Percentiles rank a stretch among this genome's conserved stretches.
These are phyloP conservation scores for Eutrema yunnanense DNA, from an alignment of 345 rosid species.

Conservation along the genomic window DNA sequence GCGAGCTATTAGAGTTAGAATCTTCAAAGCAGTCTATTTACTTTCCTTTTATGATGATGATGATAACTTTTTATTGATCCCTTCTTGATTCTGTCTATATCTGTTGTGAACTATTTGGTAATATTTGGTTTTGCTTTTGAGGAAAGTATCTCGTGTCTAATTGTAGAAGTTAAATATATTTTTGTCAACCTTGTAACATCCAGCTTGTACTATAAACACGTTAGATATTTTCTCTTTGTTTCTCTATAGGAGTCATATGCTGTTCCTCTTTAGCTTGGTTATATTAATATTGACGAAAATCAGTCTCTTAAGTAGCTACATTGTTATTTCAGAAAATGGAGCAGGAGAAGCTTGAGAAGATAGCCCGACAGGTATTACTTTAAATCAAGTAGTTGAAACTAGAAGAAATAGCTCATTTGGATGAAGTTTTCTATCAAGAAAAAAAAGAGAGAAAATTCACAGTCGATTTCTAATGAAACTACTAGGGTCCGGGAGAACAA, in stretches of 20 bases:
- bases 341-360: slow-evolving; percentile 84
- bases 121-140: neutral
- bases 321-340: slow-evolving; percentile 69
- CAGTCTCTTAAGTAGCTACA: neutral
- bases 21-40: neutral
- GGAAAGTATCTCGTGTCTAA: neutral
- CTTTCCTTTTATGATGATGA: neutral
- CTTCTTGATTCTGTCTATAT: neutral
- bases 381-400: neutral
- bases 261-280: neutral
- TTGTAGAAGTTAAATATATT: neutral
- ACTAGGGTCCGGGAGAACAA: slow-evolving; percentile 68
- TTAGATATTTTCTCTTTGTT: neutral
- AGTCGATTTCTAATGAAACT: neutral
- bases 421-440: neutral
- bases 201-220: neutral
- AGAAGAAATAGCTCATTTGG: neutral
- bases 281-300: neutral
- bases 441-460: neutral
- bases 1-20: neutral
- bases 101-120: neutral
- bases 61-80: neutral
- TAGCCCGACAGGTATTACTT: slow-evolving; percentile 65
- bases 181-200: neutral
- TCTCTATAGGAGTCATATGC: neutral